phyloP scores from a whole-genome alignment of 805 yeast species.

The Candida stauntonica region DNA sequence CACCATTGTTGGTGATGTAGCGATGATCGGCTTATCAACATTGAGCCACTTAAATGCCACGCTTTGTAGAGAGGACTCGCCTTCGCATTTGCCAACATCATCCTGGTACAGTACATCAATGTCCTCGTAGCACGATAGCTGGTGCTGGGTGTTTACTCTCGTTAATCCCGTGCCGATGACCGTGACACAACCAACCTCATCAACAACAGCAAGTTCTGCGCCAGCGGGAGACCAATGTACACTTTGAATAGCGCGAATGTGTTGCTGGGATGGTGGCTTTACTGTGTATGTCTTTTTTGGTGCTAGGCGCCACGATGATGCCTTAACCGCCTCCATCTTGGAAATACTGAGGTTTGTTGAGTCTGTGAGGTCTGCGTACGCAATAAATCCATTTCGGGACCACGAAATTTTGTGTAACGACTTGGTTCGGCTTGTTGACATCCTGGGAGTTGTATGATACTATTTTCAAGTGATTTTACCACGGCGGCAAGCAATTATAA shows the following conservation, averaged over 20 bases:
- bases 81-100: conserved; percentile 24
- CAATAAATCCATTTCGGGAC: conserved; percentile 83
- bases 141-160: conserved; percentile 30
- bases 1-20: conserved; percentile 54
- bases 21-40: conserved; percentile 60
- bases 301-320: conserved; percentile 67
- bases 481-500: not conserved
- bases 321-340: conserved; percentile 58
- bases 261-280: conserved; percentile 23
- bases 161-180: conserved; percentile 49
- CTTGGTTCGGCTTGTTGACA: not conserved
- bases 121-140: conserved; percentile 24
- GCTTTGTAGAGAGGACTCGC: conserved; percentile 25
- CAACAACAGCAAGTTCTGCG: conserved; percentile 77
- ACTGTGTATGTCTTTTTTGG: conserved; percentile 23
- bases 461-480: not conserved
- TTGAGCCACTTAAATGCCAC: conserved; percentile 68
- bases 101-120: conserved; percentile 34
- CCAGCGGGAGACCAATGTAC: conserved; percentile 75
- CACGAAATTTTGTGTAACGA: conserved; percentile 35
- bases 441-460: not conserved
- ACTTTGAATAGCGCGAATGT: conserved; percentile 3
- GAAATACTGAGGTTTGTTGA: conserved; percentile 31
- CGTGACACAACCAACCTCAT: conserved; percentile 62
- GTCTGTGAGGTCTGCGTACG: conserved; percentile 48